phyloP scores from a whole-genome alignment of 345 rosid genomes.

The Brassica juncea region DNA sequence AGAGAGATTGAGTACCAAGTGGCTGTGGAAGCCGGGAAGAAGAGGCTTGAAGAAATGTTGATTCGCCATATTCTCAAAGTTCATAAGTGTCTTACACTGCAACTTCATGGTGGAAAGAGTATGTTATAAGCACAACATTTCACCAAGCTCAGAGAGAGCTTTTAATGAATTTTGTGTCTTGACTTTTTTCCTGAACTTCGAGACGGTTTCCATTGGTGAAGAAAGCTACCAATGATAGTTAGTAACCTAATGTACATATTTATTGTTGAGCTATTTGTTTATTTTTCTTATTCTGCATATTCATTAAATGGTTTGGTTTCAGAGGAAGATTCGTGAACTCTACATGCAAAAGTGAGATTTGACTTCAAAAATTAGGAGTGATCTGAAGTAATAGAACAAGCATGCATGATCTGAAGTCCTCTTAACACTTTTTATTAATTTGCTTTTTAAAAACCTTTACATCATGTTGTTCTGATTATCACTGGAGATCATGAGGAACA shows the following conservation, averaged over 20 bases:
- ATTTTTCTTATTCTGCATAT: not conserved
- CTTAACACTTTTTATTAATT: not conserved
- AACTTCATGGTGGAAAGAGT: not conserved
- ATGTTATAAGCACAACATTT: not conserved
- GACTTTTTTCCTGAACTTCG: not conserved
- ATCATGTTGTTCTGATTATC: no score
- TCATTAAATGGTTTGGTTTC: not conserved
- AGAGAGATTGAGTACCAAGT: constrained; percentile 6
- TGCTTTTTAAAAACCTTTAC: no score
- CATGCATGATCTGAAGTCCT: not conserved
- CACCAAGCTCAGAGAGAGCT: constrained; percentile 4
- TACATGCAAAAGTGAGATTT: not conserved
- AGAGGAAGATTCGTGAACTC: not conserved
- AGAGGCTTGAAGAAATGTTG: constrained; percentile 36
- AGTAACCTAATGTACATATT: not conserved
- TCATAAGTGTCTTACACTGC: not conserved
- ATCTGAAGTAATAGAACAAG: not conserved
- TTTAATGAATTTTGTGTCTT: not conserved
- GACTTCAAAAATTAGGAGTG: not conserved
- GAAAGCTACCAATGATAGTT: not conserved
- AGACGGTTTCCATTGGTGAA: constrained; percentile 19
- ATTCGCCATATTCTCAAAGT: constrained; percentile 6
- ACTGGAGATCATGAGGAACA: no score
- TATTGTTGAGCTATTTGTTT: not conserved
- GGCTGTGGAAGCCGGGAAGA: constrained; percentile 24